Conservation (phyloP, 208 protist species). For the Phytomonas sp. region DNA sequence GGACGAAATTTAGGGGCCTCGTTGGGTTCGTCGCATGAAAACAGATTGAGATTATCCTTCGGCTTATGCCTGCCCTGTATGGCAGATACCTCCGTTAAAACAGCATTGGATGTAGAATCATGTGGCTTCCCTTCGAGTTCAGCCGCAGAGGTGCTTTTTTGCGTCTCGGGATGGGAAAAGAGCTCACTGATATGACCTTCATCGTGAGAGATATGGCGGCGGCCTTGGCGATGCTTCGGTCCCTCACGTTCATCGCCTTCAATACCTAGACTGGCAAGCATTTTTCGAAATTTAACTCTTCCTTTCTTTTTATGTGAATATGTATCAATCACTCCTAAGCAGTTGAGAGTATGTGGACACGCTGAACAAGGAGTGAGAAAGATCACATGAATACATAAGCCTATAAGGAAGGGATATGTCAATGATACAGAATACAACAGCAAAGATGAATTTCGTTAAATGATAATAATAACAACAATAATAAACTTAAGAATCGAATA, state of each 20-base stretch:
- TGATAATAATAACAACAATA: conserved; percentile 2
- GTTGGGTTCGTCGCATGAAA: conserved; percentile 45
- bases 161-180: neutral
- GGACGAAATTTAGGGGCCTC: neutral
- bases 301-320: neutral
- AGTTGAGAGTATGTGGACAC: neutral
- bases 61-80: conserved; percentile 1
- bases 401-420: conserved; percentile 1
- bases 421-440: neutral
- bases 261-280: conserved; percentile 23
- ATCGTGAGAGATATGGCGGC: conserved; percentile 47
- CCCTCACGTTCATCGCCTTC: conserved; percentile 41
- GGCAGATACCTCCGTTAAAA: neutral
- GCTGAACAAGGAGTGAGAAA: neutral
- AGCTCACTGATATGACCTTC: neutral
- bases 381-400: conserved; percentile 6
- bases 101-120: neutral
- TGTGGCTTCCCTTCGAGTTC: neutral
- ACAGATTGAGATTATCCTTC: conserved; percentile 55
- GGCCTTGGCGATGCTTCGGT: conserved; percentile 29
- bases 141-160: neutral
- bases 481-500: conserved; percentile 2
- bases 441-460: conserved; percentile 2
- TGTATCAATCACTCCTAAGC: neutral
- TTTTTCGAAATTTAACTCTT: neutral